Evolutionary conservation across 179 eudicot genomes (phyloP).

Genomic region (Gypsophila paniculata): DNA sequence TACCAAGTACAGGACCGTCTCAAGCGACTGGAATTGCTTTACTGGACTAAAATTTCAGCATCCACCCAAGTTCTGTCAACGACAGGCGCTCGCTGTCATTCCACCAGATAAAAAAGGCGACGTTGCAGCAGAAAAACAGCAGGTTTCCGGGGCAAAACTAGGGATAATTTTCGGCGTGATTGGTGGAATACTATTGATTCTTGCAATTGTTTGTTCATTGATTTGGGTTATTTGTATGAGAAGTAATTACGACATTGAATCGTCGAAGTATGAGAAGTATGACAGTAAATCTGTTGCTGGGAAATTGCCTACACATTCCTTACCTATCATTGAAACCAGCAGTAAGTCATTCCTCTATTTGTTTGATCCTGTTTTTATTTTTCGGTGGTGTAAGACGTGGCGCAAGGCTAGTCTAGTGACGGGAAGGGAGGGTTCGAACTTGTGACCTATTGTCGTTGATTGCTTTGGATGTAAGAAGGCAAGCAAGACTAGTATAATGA

Average conservation of each 20-base stretch:
- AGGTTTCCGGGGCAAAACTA: constrained; percentile 35
- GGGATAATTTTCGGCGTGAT: constrained; percentile 61
- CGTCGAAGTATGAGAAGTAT: constrained; percentile 16
- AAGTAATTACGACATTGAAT: constrained; percentile 24
- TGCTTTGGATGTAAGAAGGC: too few relatives aligned
- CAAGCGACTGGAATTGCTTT: constrained; percentile 63
- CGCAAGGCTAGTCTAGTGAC: too few relatives aligned
- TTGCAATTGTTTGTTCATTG: constrained; percentile 39
- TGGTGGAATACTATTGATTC: constrained; percentile 45
- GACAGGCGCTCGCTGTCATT: constrained; percentile 61
- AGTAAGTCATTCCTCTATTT: constrained; percentile 38
- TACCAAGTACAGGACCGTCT: constrained; percentile 39
- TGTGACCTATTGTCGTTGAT: too few relatives aligned
- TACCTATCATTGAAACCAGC: constrained; percentile 44
- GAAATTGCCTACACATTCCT: constrained; percentile 35
- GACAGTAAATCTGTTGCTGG: constrained; percentile 42
- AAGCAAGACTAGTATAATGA: too few relatives aligned
- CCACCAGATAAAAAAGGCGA: constrained; percentile 37
- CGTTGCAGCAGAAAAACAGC: constrained; percentile 1
- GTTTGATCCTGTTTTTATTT: too few relatives aligned
- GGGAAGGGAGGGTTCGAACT: too few relatives aligned
- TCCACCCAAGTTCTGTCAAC: constrained; percentile 43
- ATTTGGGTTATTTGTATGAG: constrained; percentile 33
- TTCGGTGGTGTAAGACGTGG: too few relatives aligned
- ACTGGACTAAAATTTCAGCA: constrained; percentile 51